Evolutionary conservation across 2,329 filamentous ascomycete species (phyloP), one percentile per base, ranked within the genome.

Genomic region (Xylariaceae sp.): DNA sequence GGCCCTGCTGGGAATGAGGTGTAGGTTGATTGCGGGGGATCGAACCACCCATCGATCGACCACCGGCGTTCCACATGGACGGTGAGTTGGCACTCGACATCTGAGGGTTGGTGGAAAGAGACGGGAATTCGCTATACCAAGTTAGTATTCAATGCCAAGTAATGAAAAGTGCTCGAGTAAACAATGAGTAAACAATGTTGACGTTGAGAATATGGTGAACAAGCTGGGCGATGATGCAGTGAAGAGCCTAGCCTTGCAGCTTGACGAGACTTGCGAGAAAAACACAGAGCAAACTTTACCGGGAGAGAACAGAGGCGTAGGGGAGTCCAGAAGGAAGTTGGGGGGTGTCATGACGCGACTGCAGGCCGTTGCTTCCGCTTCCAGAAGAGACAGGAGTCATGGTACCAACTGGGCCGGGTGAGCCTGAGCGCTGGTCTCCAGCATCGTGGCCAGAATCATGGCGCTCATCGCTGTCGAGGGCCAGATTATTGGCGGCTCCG

Each of bases 81-180:
- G 75, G 70, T 55, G 76, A 76, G 42, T 66, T 76, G 6, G 75
- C 67, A 52, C 68, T 78, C 28, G 76, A 70, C 41, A 82, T 68
- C 62, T 82, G 80, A 42, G 80, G 73, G 57, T 80, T 84, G 62
- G 82, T 84, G 47, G 82, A 85, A 60, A 87, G 69, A 18, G 83
- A 84, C 9, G 84, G 84, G 49, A 87, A 87, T 64, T 87, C 83
- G 55, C 83, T 87, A 55, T 45, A n/a, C 47, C 22, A 28, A 28
- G 22, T 28, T 28, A 28, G 22, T 28, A 5, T 28, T 28, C 22
- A 28, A 28, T 7, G 22, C 4, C 22, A 7, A 28, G 22, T 28
- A 28, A 28, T 7, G 7, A 28, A 28, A 28, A 28, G 22, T 7
- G 22, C 4, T 28, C 22, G 7, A 28, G n/a, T n/a, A 54, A 28